These are phyloP conservation scores for Pulveroboletus sp. DNA, from an alignment of 768 basidiomycete genomes.

Conservation along the genomic window DNA sequence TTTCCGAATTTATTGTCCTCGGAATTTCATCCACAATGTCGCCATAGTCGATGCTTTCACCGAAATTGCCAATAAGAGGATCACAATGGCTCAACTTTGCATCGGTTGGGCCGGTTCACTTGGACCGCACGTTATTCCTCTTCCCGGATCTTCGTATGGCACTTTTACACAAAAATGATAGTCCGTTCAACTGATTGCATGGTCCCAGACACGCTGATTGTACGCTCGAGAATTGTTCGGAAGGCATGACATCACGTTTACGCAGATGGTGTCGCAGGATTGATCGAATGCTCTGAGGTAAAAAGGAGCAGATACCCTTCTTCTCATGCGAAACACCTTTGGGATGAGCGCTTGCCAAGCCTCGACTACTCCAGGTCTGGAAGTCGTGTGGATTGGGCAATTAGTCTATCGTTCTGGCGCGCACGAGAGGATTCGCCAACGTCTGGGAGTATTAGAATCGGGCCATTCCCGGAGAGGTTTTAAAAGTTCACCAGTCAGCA, in stretches of 20 bases:
- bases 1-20: neutral
- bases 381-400: neutral
- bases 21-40: conserved; percentile 41
- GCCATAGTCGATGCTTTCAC: conserved; percentile 41
- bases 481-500: too few species aligned
- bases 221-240: conserved; percentile 45
- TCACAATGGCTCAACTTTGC: conserved; percentile 42
- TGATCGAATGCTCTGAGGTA: conserved; percentile 36
- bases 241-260: conserved; percentile 42
- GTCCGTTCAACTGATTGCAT: conserved; percentile 1
- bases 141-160: conserved; percentile 46
- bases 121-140: conserved; percentile 45
- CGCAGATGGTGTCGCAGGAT: conserved; percentile 38
- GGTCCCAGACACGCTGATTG: conserved; percentile 31
- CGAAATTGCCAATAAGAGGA: conserved; percentile 40
- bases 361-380: neutral
- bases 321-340: conserved; percentile 25
- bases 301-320: conserved; percentile 40
- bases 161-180: neutral
- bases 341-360: conserved; percentile 24
- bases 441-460: neutral
- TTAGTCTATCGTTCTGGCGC: neutral
- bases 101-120: conserved; percentile 43
- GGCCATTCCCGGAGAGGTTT: too few species aligned
- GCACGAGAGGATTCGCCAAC: neutral